Base-by-base conservation (phyloP, 1,139 yeast species). In the Entelexis paramagnoliae region DNA sequence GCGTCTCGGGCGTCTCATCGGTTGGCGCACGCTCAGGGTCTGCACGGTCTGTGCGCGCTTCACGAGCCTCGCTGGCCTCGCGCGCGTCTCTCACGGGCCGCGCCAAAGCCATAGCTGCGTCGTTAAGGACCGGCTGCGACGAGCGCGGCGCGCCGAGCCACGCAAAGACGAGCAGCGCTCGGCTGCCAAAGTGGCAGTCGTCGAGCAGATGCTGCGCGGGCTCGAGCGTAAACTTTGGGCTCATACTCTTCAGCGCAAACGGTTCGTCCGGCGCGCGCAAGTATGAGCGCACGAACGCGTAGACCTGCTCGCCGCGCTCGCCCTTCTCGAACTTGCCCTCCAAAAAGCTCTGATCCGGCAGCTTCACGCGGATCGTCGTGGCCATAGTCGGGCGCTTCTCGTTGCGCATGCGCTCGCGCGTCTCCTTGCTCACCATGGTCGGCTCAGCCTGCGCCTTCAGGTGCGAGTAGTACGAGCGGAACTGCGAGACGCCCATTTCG, bases 301-400 rank as follows among this genome's bases (percentile, higher is more conserved):
- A 57, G 14, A 59, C 58, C 28, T 56, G 55, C 19, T 41, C 48
- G 19, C 60, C 60, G 4, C 47, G 41, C 38, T 57, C 61, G n/a
- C 53, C 49, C 19, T 41, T 36, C 33, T 35, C 35, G 46, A 59
- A 59, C 32, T 48, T 51, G 29, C 58, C 60, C 33, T 59, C 59
- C 7, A 59, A 40, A 10, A 36, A 26, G 39, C 40, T 50, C 47
- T 54, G 51, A 41, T 59, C 62, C 9, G 62, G 62, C 36, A 59
- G 51, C 17, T 52, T 29, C 32, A 59, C 35, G 13, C 59, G 52
- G 29, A 56, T 47, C 9, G 44, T 40, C 4, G 57, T 40, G 39
- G 41, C 32, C 38, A 38, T 47, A n/a, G 50, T 34, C n/a, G 47
- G 49, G n/a, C 51, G 51, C 34, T 52, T 51, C 32, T 50, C 52